A percentile compares a stretch with the other conserved stretches of the same genome.
Conservation (phyloP, 495 filamentous ascomycete species). For the Sordaria brevicollis region DNA sequence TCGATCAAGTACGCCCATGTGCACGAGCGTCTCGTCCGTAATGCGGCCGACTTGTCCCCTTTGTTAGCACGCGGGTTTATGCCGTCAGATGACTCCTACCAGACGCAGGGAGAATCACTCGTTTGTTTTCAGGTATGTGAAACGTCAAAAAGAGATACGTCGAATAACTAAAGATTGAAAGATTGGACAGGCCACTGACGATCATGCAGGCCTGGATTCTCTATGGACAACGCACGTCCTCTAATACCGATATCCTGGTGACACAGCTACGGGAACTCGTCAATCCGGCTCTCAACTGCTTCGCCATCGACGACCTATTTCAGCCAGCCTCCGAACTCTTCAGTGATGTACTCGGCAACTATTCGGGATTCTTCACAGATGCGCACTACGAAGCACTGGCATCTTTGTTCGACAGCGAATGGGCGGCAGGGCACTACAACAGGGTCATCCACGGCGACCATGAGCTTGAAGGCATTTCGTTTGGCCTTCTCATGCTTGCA, state of each 20-base stretch:
- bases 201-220: constrained; percentile 49
- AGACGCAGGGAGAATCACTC: constrained; percentile 40
- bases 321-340: constrained; percentile 52
- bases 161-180: not conserved
- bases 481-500: constrained; percentile 58
- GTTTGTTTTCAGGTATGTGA: constrained; percentile 47
- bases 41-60: constrained; percentile 38
- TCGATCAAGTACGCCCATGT: constrained; percentile 41
- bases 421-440: constrained; percentile 41
- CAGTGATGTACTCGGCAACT: constrained; percentile 53
- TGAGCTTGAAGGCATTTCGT: constrained; percentile 54
- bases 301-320: constrained; percentile 43
- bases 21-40: constrained; percentile 40
- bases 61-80: constrained; percentile 38
- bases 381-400: constrained; percentile 45
- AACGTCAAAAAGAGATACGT: not conserved
- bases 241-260: constrained; percentile 42
- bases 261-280: constrained; percentile 46
- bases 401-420: constrained; percentile 45
- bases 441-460: constrained; percentile 49
- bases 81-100: constrained; percentile 12
- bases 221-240: constrained; percentile 51
- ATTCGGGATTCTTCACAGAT: constrained; percentile 48
- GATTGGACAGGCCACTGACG: constrained; percentile 1
- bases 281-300: constrained; percentile 43